Conservation (phyloP, 805 yeast genomes). For the Saccharomycopsis javanensis region DNA sequence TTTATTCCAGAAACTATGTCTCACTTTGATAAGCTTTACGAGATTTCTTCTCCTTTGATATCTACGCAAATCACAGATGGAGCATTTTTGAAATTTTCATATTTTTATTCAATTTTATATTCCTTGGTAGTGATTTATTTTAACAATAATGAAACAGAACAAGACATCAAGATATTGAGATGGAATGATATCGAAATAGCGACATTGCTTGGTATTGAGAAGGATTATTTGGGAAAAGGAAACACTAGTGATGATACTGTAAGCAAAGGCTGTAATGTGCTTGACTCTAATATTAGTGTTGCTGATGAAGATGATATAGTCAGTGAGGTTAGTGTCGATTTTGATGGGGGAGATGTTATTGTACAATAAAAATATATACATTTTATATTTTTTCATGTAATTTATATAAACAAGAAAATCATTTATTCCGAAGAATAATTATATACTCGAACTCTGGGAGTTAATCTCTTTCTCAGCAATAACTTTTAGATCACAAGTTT, state of each 20-base stretch:
- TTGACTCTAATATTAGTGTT: background rate
- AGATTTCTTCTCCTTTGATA: conserved; percentile 52
- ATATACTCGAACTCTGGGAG: background rate
- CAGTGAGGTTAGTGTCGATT: background rate
- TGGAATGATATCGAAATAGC: conserved; percentile 56
- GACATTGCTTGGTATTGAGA: conserved; percentile 60
- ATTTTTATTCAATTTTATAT: conserved; percentile 30
- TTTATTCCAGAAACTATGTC: conserved; percentile 53
- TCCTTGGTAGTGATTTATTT: conserved; percentile 27
- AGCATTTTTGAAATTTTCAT: conserved; percentile 41
- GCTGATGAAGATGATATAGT: conserved; percentile 1
- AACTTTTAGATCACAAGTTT: background rate
- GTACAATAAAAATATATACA: background rate
- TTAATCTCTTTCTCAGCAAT: background rate
- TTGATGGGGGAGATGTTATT: background rate
- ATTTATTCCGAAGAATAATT: background rate
- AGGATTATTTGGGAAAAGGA: conserved; percentile 4
- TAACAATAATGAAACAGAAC: conserved; percentile 23
- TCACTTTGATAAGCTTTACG: conserved; percentile 45
- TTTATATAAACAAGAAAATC: background rate
- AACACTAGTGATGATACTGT: background rate
- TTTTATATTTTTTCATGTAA: background rate
- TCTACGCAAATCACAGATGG: conserved; percentile 44
- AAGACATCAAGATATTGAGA: conserved; percentile 29
- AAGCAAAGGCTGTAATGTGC: background rate